Percentiles rank a stretch among this genome's conserved stretches.
Conservation (phyloP, 805 yeast species). For the Wickerhamiella domercqiae region DNA sequence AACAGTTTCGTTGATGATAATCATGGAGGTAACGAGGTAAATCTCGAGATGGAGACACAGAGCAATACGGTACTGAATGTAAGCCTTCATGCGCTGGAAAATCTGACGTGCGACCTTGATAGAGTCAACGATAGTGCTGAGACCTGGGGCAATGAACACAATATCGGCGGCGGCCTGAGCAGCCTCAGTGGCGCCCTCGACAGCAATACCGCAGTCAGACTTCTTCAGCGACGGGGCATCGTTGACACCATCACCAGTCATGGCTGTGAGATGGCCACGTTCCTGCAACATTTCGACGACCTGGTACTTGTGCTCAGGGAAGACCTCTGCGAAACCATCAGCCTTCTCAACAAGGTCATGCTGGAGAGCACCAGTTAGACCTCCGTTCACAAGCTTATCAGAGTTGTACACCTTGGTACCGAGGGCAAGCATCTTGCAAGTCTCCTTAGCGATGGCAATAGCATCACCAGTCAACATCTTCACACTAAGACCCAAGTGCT, state of each 20-base stretch:
- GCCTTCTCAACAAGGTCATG: slow-evolving; percentile 96
- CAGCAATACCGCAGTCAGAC: slow-evolving; percentile 94
- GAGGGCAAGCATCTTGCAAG: slow-evolving; percentile 92
- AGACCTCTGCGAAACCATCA: slow-evolving; percentile 96
- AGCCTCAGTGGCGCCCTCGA: slow-evolving; percentile 95
- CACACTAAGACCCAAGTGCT: slow-evolving; percentile 82
- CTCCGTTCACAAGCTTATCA: slow-evolving; percentile 89
- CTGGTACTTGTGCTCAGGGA: slow-evolving; percentile 95
- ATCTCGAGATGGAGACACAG: slow-evolving; percentile 87
- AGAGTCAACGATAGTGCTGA: slow-evolving; percentile 88
- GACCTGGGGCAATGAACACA: slow-evolving; percentile 91
- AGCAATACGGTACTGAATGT: slow-evolving; percentile 96
- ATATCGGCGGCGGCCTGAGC: slow-evolving; percentile 95
- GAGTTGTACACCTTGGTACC: slow-evolving; percentile 96
- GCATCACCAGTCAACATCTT: slow-evolving; percentile 99
- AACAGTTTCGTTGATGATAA: slow-evolving; percentile 75
- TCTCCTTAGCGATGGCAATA: slow-evolving; percentile 97
- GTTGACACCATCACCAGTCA: slow-evolving; percentile 99
- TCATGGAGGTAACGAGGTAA: slow-evolving; percentile 91
- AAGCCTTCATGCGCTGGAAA: slow-evolving; percentile 98
- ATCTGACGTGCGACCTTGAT: slow-evolving; percentile 89
- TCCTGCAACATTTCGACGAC: slow-evolving; percentile 90
- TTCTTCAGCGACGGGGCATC: slow-evolving; percentile 96
- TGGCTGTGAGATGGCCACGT: slow-evolving; percentile 94
- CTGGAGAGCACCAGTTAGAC: slow-evolving; percentile 95